Evolutionary conservation across 768 basidiomycete species (phyloP), one percentile per base, ranked within the genome.

Genomic region (Trametes coccinea): DNA sequence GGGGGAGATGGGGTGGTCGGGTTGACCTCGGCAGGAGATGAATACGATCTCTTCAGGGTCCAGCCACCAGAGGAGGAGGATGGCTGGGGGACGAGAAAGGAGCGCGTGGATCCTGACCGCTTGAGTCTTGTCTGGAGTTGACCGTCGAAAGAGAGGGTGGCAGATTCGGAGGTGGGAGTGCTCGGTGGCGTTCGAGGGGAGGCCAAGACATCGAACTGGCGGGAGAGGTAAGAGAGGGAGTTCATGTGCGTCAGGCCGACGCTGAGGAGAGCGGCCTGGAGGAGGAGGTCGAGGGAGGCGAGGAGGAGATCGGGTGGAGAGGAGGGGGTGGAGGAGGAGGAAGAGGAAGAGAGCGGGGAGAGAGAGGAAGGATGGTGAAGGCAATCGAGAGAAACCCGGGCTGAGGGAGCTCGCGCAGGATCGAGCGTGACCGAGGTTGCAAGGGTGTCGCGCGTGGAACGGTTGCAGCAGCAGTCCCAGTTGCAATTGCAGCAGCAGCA

Each of bases 151-250:
- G 74, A 68, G 64, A 74, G 73, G 22, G 74, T 65, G 6, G 71
- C 56, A 29, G 72, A 72, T 30, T 80, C 77, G 47, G 75, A 68
- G 47, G 77, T 74, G 45, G 85, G 83, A 0, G 86, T 83, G 41
- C 84, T 80, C 14, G 87, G 82, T 30, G 84, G 83, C 45, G 85
- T 79, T 67, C 79, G 80, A 51, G 86, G 73, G 7, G 85, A 76
- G 60, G 87, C 86, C 66, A 90, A 77, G 63, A 84, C 85, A 77
- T 93, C 90, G 80, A 92, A 86, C 73, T 91, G 88, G 71, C 88
- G 87, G 66, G 92, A 90, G 63, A 93, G 80, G 76, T 90, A 87
- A 16, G 83, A 80, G 69, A 93, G 84, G 68, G 89, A 89, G 78
- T 93, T 93, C 92, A 93, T 93, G 33, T 65, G 61, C 41, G 67